A percentile compares a stretch with the other conserved stretches of the same genome.
phyloP scores from a whole-genome alignment of 129 eudicot species.

The Pulicaria dysenterica region DNA sequence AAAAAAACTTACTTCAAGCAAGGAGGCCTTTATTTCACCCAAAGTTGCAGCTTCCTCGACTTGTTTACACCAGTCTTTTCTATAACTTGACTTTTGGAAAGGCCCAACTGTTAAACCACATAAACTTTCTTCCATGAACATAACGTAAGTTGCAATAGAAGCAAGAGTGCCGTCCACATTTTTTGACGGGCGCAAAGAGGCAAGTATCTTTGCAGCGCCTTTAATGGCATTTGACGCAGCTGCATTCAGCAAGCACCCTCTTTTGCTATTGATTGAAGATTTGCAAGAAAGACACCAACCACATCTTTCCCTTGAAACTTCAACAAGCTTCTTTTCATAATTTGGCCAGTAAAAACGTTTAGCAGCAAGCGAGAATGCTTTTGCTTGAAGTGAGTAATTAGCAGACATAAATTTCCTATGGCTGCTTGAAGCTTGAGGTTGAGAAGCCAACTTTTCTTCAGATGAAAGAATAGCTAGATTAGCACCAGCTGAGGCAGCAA shows the following conservation, averaged over 20 bases:
- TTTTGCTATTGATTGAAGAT: constrained; percentile 66
- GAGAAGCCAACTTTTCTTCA: constrained; percentile 61
- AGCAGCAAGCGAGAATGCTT: constrained; percentile 78
- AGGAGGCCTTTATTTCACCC: constrained; percentile 59
- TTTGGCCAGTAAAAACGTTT: constrained; percentile 90
- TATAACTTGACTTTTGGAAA: constrained; percentile 46
- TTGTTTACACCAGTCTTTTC: constrained; percentile 72
- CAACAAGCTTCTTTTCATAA: constrained; percentile 81
- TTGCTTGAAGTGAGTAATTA: constrained; percentile 62
- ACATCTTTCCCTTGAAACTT: constrained; percentile 95
- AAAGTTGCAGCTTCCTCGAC: constrained; percentile 67
- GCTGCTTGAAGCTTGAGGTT: constrained; percentile 48
- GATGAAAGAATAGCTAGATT: constrained; percentile 65
- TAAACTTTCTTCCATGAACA: constrained; percentile 91
- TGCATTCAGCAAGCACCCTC: constrained; percentile 84
- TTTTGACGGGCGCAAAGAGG: constrained; percentile 48
- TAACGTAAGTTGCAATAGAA: constrained; percentile 67
- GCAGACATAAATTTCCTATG: constrained; percentile 61
- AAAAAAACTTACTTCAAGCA: constrained; percentile 72
- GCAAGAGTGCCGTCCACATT: constrained; percentile 63
- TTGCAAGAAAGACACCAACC: constrained; percentile 92
- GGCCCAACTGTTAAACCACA: constrained; percentile 72
- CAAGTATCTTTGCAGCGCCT: constrained; percentile 61
- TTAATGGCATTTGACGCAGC: constrained; percentile 84
- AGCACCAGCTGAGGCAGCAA: constrained; percentile 97